Base-by-base conservation (phyloP, 2,329 filamentous ascomycete genomes). In the Ceratocystis huliohia region DNA sequence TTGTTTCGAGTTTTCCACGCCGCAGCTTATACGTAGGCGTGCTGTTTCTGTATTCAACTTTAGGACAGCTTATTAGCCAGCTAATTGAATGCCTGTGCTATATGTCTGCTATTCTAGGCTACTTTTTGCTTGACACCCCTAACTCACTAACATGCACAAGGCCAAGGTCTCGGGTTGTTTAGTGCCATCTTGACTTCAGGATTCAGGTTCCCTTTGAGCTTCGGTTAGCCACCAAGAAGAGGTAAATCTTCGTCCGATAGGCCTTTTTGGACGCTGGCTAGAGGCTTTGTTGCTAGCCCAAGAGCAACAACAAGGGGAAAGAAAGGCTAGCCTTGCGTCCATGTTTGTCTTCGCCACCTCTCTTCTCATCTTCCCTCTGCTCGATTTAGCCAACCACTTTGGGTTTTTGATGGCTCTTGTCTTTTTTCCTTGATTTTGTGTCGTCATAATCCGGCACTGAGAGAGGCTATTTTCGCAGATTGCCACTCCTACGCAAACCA, bases 181-280 rank as follows among this genome's bases (percentile, higher is more conserved):
- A 57, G 53, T 57, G 22, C 53, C 53, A 57, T 57, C 53, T 33
- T 30, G 30, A 28, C 53, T 57, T 57, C 6, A 57, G 46, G 46
- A 50, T 50, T 50, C 46, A 20, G 20, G 17, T 13, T 50, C 10
- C 46, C 17, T 50, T 50, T 22, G 46, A 50, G 7, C n/a, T 22
- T 50, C 46, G 46, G 46, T n/a, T 50, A 50, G 46, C 17, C 46
- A 50, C 46, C n/a, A 50, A 50, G 46, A 50, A n/a, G 46, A 50
- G 17, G 22, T 10, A 50, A 50, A 50, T 22, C 10, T 50, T 50
- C 46, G 22, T 50, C 46, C 10, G 46, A 50, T 50, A 50, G 46
- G n/a, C 2, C 22, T 50, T 50, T 50, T 50, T n/a, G 45, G n/a
- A 15, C 5, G 8, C 20, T 53, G 48, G 48, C 10, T 33, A 33